Evolutionary conservation across 2,329 filamentous ascomycete species (phyloP).

Genomic region (Corniculantispora saksenae): DNA sequence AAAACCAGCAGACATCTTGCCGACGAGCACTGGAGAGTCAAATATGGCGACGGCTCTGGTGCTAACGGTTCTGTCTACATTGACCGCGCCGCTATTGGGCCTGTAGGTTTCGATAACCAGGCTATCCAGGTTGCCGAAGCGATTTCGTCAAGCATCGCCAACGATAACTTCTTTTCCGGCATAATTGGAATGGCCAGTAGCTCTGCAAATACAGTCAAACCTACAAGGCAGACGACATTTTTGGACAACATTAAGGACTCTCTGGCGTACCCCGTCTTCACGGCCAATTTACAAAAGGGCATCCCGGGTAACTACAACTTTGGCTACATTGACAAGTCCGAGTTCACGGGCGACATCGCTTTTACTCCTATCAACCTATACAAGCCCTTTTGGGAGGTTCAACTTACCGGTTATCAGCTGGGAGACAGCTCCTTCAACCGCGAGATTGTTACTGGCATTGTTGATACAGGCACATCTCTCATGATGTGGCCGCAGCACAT

Average conservation of each 20-base stretch:
- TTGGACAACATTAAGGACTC: slow-evolving; percentile 36
- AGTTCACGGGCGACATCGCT: slow-evolving; percentile 59
- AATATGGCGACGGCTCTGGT: slow-evolving; percentile 65
- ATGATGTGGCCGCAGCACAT: slow-evolving; percentile 57
- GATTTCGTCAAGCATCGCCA: slow-evolving; percentile 49
- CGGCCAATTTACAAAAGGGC: slow-evolving; percentile 36
- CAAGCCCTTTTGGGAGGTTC: slow-evolving; percentile 65
- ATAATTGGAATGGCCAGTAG: slow-evolving; percentile 38
- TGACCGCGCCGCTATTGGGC: slow-evolving; percentile 64
- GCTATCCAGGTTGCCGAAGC: slow-evolving; percentile 65
- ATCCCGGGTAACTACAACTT: slow-evolving; percentile 42
- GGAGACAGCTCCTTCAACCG: slow-evolving; percentile 35
- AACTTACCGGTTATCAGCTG: slow-evolving; percentile 55
- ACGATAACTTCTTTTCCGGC: slow-evolving; percentile 37
- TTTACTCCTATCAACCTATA: slow-evolving; percentile 54
- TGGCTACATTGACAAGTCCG: slow-evolving; percentile 52
- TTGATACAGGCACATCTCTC: slow-evolving; percentile 72
- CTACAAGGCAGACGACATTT: slow-evolving; percentile 35
- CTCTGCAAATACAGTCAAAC: slow-evolving; percentile 36
- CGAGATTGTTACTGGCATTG: slow-evolving; percentile 54
- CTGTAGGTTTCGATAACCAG: slow-evolving; percentile 59
- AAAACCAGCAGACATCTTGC: slow-evolving; percentile 43
- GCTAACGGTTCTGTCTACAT: slow-evolving; percentile 66
- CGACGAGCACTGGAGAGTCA: slow-evolving; percentile 55
- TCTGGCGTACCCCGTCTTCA: slow-evolving; percentile 38